Conservation (phyloP, 495 filamentous ascomycete species). For the Cladorrhinum samala region DNA sequence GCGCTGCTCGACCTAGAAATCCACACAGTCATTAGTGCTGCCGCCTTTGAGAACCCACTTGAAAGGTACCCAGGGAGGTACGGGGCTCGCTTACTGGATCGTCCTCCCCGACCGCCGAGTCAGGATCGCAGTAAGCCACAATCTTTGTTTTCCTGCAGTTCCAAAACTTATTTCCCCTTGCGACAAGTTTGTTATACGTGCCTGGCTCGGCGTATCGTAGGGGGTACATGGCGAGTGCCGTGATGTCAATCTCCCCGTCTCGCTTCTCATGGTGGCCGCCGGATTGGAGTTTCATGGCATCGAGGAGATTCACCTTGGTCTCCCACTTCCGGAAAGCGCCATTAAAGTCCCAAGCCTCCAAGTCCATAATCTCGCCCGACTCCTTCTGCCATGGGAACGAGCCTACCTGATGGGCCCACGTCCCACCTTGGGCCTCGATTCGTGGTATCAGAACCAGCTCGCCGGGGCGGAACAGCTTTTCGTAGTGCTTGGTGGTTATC, state of each 20-base stretch:
- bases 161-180: conserved; percentile 5
- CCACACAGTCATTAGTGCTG: neutral
- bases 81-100: too few species aligned
- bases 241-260: neutral
- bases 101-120: too few species aligned
- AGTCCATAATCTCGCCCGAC: neutral
- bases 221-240: neutral
- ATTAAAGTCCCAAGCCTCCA: conserved; percentile 1
- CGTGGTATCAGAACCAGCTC: neutral
- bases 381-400: neutral
- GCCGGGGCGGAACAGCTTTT: neutral
- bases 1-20: neutral
- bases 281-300: neutral
- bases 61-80: too few species aligned
- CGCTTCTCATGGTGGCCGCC: neutral
- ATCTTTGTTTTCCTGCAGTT: conserved; percentile 1
- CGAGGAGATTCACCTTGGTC: neutral
- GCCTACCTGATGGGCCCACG: neutral
- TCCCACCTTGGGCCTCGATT: neutral
- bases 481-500: neutral
- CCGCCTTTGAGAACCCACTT: neutral
- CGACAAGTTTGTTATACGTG: neutral
- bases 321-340: neutral
- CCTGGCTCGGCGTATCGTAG: neutral
- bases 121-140: neutral